Percentiles rank a stretch among this genome's conserved stretches.
Conservation (phyloP, 148 eudicot genomes). For the Amaranthus hypochondriacus region DNA sequence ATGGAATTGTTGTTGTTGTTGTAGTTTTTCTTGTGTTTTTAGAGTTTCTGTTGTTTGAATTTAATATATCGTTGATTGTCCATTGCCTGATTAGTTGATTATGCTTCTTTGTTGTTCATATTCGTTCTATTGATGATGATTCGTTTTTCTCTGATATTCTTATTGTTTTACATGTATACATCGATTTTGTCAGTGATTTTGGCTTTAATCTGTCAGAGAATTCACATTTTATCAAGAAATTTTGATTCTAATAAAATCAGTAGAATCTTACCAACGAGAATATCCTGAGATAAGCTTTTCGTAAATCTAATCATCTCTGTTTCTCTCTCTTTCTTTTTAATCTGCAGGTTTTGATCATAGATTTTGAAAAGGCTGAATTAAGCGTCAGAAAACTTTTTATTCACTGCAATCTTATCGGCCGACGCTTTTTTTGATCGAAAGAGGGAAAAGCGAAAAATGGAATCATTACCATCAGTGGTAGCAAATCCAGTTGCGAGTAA, state of each 20-base stretch:
- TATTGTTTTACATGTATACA: neutral
- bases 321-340: neutral
- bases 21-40: neutral
- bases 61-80: neutral
- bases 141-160: neutral
- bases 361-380: neutral
- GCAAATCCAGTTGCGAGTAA: constrained; percentile 45
- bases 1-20: neutral
- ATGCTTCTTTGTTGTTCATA: neutral
- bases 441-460: constrained; percentile 16
- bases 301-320: constrained; percentile 13
- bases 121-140: neutral
- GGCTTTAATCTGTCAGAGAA: constrained; percentile 1
- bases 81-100: neutral
- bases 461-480: constrained; percentile 19
- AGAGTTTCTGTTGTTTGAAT: neutral
- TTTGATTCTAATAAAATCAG: neutral
- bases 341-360: constrained; percentile 18
- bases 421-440: neutral
- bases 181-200: neutral
- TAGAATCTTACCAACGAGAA: constrained; percentile 23
- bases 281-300: constrained; percentile 18
- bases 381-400: constrained; percentile 9
- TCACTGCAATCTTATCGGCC: neutral
- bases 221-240: constrained; percentile 3